Evolutionary conservation across 257 asterid species (phyloP), one percentile per base, ranked within the genome.

Genomic region (Solanum chmielewskii): DNA sequence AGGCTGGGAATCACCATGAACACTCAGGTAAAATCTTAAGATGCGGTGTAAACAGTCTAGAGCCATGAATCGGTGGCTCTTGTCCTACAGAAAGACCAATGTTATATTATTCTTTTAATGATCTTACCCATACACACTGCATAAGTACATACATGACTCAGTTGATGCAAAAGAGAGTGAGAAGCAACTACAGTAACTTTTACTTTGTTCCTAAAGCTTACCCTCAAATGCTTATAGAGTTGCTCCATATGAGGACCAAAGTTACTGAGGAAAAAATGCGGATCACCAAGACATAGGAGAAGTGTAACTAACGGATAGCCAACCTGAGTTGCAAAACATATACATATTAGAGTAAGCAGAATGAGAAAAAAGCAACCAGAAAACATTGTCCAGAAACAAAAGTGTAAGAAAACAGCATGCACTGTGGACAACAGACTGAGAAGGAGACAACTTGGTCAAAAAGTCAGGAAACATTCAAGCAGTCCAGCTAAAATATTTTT

Each of bases 221-320:
- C 99, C 93, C 95, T 95, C 69, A 97, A 95, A 93, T 95, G 98
- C 88, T 96, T 97, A 97, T 97, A 95, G 85, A 97, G 89, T 89
- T 95, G 99, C 86, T 97, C 99, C 99, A 96, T 96, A 92, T 97
- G 99, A 84, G 96, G 74, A 87, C 99, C 99, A 90, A 97, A 96
- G 90, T 93, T 94, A 88, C 78, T 91, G 89, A 94, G 99, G 93
- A 97, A 97, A 90, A 92, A 90, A 91, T 87, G 92, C 83, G 98
- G 98, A 92, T 97, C 99, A 52, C 99, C 99, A 47, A 97, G 99
- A 89, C 99, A 97, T 29, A 97, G 94, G 84, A 97, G 99, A 92
- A 97, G 98, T 89, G 98, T 96, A 91, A 96, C 99, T 95, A 97
- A 91, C 86, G 99, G 99, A 88, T 94, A 96, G 85, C 98, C 99